Conservation (phyloP, 371 early-diverging fungal genomes). For the Zychaea mexicana region DNA sequence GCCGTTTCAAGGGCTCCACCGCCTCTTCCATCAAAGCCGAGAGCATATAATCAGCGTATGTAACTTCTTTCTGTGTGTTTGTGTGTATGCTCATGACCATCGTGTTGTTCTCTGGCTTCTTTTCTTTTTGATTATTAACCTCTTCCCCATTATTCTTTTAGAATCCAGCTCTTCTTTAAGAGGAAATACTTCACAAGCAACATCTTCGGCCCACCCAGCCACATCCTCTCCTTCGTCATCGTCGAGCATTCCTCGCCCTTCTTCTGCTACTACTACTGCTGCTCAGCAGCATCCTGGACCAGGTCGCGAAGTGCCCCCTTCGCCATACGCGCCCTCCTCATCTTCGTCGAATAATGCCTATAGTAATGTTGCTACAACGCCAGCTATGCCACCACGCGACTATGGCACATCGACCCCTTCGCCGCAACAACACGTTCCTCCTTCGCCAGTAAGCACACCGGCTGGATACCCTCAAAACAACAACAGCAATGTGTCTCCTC, state of each 20-base stretch:
- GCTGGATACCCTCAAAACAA: neutral
- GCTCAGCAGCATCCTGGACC: neutral
- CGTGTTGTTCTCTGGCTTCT: neutral
- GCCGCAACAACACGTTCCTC: neutral
- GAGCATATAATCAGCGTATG: conserved; percentile 17
- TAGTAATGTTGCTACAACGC: neutral
- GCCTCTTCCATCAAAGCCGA: conserved; percentile 16
- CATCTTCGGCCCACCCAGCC: neutral
- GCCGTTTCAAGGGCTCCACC: conserved; percentile 2
- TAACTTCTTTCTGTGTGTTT: neutral
- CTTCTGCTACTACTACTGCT: neutral
- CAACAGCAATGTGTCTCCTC: neutral
- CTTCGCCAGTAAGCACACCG: neutral
- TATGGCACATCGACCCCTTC: neutral
- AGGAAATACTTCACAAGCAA: neutral
- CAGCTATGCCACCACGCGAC: neutral
- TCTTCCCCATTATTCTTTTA: neutral
- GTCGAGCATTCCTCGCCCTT: neutral
- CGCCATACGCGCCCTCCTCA: neutral
- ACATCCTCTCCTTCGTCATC: neutral
- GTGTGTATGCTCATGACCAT: neutral
- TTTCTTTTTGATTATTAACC: neutral
- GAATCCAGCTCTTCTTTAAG: neutral
- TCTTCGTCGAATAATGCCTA: neutral
- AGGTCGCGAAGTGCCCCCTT: neutral